phyloP scores from a whole-genome alignment of 129 eudicot species.

The Helichrysum umbraculigerum region DNA sequence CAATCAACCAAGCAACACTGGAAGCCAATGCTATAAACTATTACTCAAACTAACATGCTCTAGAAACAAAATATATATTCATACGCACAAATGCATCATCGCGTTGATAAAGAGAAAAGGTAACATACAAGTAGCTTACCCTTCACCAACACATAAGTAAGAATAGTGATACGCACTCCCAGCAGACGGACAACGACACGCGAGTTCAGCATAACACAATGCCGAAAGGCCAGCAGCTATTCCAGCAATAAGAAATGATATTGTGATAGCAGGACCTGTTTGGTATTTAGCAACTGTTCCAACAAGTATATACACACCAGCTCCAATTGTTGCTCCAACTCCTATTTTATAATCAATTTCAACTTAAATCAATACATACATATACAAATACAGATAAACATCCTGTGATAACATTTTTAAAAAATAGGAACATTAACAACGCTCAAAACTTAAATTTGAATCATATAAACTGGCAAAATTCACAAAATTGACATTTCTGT shows the following conservation, averaged over 20 bases:
- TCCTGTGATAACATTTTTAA: not conserved
- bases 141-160: slow-evolving; percentile 93
- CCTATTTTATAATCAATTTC: slow-evolving; percentile 42
- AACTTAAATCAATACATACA: slow-evolving; percentile 6
- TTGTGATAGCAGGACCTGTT: slow-evolving; percentile 91
- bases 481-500: too few relatives aligned
- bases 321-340: slow-evolving; percentile 98
- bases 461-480: too few relatives aligned
- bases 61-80: too few relatives aligned
- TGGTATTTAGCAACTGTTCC: slow-evolving; percentile 98
- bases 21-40: not conserved
- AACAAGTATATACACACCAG: slow-evolving; percentile 96
- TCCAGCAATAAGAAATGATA: slow-evolving; percentile 93
- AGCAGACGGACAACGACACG: slow-evolving; percentile 99
- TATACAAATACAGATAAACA: not conserved
- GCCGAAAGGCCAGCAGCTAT: slow-evolving; percentile 99
- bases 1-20: slow-evolving; percentile 97
- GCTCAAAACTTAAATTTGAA: too few relatives aligned
- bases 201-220: slow-evolving; percentile 95
- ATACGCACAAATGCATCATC: too few relatives aligned
- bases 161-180: slow-evolving; percentile 99
- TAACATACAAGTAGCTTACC: slow-evolving; percentile 41
- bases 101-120: not conserved
- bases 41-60: too few relatives aligned
- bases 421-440: too few relatives aligned